A percentile compares a stretch with the other conserved stretches of the same genome.
Conservation (phyloP, 345 rosid species). For the Excoecaria cochinchinensis region DNA sequence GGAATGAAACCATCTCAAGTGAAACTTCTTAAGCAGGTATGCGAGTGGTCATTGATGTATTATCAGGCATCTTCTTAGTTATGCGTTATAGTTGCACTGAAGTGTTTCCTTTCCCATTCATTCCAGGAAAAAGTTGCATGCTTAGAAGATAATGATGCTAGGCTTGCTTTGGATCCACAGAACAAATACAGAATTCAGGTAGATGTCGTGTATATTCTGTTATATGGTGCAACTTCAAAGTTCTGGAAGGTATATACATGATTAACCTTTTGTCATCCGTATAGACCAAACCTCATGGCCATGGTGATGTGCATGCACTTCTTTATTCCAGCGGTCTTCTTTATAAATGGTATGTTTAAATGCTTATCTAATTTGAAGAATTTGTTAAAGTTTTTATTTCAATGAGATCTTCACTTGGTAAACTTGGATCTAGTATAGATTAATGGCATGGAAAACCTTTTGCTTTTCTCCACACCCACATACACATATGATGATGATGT, state of each 20-base stretch:
- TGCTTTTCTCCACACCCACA: neutral
- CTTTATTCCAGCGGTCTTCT: constrained; percentile 87
- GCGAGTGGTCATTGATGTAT: constrained; percentile 9
- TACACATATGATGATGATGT: neutral
- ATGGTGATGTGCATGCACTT: constrained; percentile 93
- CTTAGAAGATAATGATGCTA: constrained; percentile 87
- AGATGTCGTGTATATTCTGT: constrained; percentile 4
- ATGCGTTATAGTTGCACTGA: neutral
- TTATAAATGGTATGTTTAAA: constrained; percentile 51
- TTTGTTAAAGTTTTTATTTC: constrained; percentile 1
- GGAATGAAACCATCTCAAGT: constrained; percentile 90
- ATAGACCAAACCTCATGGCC: constrained; percentile 98
- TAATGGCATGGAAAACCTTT: neutral
- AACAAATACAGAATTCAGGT: constrained; percentile 92
- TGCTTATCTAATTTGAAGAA: constrained; percentile 17
- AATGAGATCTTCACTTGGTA: neutral
- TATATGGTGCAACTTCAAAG: neutral
- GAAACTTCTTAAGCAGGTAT: constrained; percentile 90
- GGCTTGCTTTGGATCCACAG: constrained; percentile 75
- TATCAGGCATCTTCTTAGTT: neutral
- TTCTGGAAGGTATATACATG: constrained; percentile 2
- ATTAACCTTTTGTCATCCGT: constrained; percentile 26
- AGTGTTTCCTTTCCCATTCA: constrained; percentile 7
- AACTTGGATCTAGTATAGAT: neutral
- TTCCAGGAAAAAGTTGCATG: constrained; percentile 97